Percentiles rank a stretch among this genome's conserved stretches.
Conservation (phyloP, 345 rosid species). For the Populus ilicifolia region DNA sequence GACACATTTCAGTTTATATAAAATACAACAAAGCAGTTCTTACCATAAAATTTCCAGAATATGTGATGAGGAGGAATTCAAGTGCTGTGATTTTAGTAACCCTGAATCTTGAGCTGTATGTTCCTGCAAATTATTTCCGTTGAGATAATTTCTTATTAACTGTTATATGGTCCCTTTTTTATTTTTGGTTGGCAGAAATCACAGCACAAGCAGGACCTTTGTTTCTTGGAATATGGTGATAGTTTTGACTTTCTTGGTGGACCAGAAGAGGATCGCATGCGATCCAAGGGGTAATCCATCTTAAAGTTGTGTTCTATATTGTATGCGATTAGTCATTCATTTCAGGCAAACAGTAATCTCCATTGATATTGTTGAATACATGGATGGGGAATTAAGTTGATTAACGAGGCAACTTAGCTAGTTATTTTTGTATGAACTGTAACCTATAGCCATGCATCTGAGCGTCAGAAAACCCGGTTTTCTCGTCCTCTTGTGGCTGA, state of each 20-base stretch:
- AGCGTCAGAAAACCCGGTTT: background rate
- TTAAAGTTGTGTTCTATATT: background rate
- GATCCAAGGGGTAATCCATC: conserved; percentile 17
- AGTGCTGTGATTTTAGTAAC: background rate
- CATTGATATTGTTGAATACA: background rate
- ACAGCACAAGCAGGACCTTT: background rate
- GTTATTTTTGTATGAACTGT: background rate
- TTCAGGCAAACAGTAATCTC: background rate
- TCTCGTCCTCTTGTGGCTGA: background rate
- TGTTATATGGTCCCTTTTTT: background rate
- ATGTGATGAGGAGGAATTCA: background rate
- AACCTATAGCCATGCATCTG: background rate
- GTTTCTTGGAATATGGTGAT: background rate
- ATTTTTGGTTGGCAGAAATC: conserved; percentile 5
- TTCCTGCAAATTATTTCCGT: background rate
- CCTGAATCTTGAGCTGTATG: background rate
- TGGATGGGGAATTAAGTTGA: background rate
- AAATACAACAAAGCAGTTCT: background rate
- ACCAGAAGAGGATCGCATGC: conserved; percentile 7
- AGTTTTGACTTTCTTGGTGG: background rate
- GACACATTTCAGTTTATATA: background rate
- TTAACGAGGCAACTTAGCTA: background rate
- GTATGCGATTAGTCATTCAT: background rate
- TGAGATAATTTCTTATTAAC: background rate
- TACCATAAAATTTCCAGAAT: background rate